Base-by-base conservation (phyloP, 1,139 yeast genomes). In the Pichia sp. region DNA sequence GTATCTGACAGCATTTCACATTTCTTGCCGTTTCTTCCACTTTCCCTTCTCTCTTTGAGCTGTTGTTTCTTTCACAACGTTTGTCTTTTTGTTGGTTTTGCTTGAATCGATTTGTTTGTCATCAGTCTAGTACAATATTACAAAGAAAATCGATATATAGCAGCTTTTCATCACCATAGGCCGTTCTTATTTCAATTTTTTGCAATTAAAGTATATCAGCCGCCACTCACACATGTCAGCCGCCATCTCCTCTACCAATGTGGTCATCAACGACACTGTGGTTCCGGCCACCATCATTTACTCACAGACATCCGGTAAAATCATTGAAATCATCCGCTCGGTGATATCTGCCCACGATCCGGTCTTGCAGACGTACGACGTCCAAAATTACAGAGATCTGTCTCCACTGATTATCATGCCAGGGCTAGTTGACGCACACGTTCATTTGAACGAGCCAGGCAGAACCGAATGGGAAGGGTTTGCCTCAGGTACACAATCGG, bases 401-500 rank as follows among this genome's bases (percentile, higher is more conserved):
- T 71, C 83, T 8, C 92, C 94, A 0, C 63, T 71, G 29, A 75
- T 76, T 31, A 72, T 90, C 10, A 70, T 90, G 70, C 97, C 97
- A 0, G 97, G 97, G 1, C 70, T 90, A 36, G 95, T 90, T 2
- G 97, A 90, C 59, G 76, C 95, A 8, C 97, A 90, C 62, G 97
- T 88, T 33, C 97, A 88, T 60, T 69, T 88, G 56, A 88, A 88
- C 62, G 97, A 88, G 64, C 97, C 97, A 0, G 96, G 96, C 4
- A 69, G 96, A 55, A 87, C 95, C 0, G 95, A 85, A 50, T 88
- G 96, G 96, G 97, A 88, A 65, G 97, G 96, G 1, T 88, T 88
- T 61, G 95, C 80, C 40, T 82, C 95, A 0, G 97, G 97, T 0
- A 88, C 97, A 1, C 81, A 81, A 59, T 84, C 95, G 3, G 96